phyloP scores from a whole-genome alignment of 345 rosid genomes.

The Salix exigua region DNA sequence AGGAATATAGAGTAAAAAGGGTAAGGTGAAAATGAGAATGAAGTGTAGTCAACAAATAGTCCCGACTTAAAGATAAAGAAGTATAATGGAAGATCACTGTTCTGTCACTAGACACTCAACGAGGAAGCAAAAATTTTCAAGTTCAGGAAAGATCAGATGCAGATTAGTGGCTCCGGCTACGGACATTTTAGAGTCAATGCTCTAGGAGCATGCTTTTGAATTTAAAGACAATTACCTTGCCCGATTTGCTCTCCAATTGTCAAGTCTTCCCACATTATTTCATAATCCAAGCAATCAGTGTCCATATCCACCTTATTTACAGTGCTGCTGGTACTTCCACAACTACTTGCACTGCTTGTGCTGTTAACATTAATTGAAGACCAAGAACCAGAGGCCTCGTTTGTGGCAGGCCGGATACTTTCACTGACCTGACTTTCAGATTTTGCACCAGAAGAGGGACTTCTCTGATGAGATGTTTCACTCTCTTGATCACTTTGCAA shows the following conservation, averaged over 20 bases:
- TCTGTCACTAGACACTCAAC: background rate
- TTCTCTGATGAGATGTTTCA: slow-evolving; percentile 38
- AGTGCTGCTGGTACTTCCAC: slow-evolving; percentile 80
- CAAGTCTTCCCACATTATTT: slow-evolving; percentile 94
- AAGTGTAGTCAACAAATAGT: slow-evolving; percentile 12
- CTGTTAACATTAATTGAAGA: slow-evolving; percentile 69
- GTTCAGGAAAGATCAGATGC: background rate
- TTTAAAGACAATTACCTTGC: slow-evolving; percentile 57
- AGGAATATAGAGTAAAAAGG: slow-evolving; percentile 14
- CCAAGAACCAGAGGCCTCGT: slow-evolving; percentile 75
- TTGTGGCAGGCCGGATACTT: slow-evolving; percentile 42
- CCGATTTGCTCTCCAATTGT: slow-evolving; percentile 81
- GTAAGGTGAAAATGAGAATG: slow-evolving; percentile 23
- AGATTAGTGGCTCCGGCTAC: background rate
- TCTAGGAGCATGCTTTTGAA: background rate
- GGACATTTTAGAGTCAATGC: background rate
- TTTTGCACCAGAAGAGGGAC: slow-evolving; percentile 39
- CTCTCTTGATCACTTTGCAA: slow-evolving; percentile 57
- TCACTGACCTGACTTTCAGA: slow-evolving; percentile 49
- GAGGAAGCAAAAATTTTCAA: background rate
- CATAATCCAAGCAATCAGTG: slow-evolving; percentile 71
- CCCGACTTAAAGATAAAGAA: slow-evolving; percentile 4
- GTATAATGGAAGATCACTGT: background rate
- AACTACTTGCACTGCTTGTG: slow-evolving; percentile 90
- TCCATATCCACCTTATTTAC: slow-evolving; percentile 74